Base-by-base conservation (phyloP, 1,284 basidiomycete species). In the Pseudozyma tsukubaensis region DNA sequence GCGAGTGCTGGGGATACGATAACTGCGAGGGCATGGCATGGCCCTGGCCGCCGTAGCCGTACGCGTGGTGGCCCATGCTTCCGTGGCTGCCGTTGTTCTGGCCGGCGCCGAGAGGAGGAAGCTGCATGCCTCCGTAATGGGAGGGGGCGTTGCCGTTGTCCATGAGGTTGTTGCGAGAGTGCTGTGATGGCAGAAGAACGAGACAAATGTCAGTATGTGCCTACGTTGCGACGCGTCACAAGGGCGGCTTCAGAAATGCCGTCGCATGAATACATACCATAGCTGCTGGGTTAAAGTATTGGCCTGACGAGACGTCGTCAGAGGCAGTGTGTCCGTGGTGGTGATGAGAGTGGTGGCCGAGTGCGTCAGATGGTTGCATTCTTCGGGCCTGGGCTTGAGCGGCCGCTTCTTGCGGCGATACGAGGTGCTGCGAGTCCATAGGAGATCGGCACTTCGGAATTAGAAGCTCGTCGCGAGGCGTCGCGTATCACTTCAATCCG, bases 331-430 rank as follows among this genome's bases (percentile, higher is more conserved):
- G 72, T 44, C 45, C 49, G 60, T 67, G 65, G 43, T 64, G 60
- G 35, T 76, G 68, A 59, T 72, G 72, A 68, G 52, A 58, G 58
- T 72, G 68, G 56, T 76, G 72, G 43, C 63, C 60, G 29, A 71
- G 63, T 55, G 63, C 51, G 60, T 76, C 64, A 37, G 68, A 67
- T 50, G 72, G 68, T 63, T 76, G 68, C 72, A 76, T 67, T 39
- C 72, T 71, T 62, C 72, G 63, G 58, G 72, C 72, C 64, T 76
- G 72, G 42, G 72, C 72, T 66, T 76, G 72, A 61, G 72, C 72
- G 54, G 68, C 72, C 53, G 72, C 72, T 66, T 76, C 72, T 64
- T 76, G 72, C 56, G 72, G 72, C 60, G 72, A 76, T 39, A 76
- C 72, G 58, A 76, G 72, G 35, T 76, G 68, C 58, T 76, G 72